Base-by-base conservation (phyloP, 106 monocot genomes). In the Hemerocallis citrina region DNA sequence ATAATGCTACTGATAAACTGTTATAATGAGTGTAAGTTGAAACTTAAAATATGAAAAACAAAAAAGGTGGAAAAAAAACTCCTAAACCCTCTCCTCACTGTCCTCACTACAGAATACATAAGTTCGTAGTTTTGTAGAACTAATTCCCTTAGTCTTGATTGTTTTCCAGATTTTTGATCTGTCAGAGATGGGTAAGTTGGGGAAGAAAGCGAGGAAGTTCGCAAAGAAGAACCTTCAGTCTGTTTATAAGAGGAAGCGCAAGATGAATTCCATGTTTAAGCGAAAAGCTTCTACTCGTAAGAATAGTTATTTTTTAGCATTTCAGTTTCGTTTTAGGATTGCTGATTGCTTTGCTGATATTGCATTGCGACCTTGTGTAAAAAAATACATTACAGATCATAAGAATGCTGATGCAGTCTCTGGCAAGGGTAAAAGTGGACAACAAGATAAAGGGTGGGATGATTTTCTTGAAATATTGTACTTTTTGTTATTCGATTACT, bases 131-230 rank as follows among this genome's bases (percentile, higher is more conserved):
- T n/a, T n/a, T n/a, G n/a, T n/a, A n/a, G n/a, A n/a, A n/a, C n/a
- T n/a, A n/a, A n/a, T n/a, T n/a, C n/a, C n/a, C n/a, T n/a, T 13
- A 13, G 8, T 43, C 43, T 43, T 11, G 43, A 13, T 4, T 43
- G 4, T 13, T 43, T 43, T 43, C 4, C 43, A 15, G 4, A 9
- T 0, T 43, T 43, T 43, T 43, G 43, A 15, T 43, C 43, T 43
- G n/a, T 43, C 14, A 67, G 32, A 29, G 54, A 86, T 81, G 86
- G 75, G 63, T 61, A 81, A 81, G 71, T 64, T 86, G n/a, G 86
- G 86, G 54, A 86, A 81, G 75, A 86, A 63, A 52, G 86, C 86
- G 29, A 56, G 86, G 55, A 86, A 86, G 57, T 86, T 86, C 61
- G 86, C 86, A 11, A 69, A 66, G 60, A 86, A 86, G 81, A 67